Base-by-base conservation (phyloP, 2,329 filamentous ascomycete genomes). In the Coniochaeta prunicola region DNA sequence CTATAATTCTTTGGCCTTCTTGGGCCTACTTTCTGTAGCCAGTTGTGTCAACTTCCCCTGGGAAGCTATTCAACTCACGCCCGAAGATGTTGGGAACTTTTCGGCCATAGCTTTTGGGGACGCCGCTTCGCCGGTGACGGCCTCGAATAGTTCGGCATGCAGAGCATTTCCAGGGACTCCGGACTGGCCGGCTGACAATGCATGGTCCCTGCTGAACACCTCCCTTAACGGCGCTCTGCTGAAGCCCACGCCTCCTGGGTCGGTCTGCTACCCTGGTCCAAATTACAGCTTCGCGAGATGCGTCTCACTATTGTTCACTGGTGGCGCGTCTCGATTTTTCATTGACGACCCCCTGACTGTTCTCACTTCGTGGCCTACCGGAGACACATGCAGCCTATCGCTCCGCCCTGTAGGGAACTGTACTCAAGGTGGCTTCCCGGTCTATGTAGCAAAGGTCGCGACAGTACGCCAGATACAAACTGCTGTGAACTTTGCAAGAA, bases 371-470 rank as follows among this genome's bases (percentile, higher is more conserved):
- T 72, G 70, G 69, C 65, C 69, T 2, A 64, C 74, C 59, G 71
- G 71, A 0, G 65, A 63, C 48, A 72, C 70, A 9, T 73, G 71
- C 53, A 55, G 62, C 33, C 64, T 66, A 10, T 59, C 63, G 1
- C 54, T 65, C 13, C 57, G 64, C 3, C 61, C 68, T 2, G 24
- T 57, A 19, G 69, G 68, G 4, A 70, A 69, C 50, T 74, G 73
- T 58, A 73, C 68, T 1, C 64, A 64, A 4, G 72, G 73, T 10
- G 71, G 70, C 8, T 70, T 74, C 53, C 70, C 72, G 0, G 69
- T 66, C 10, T 74, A 74, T 17, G 71, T 73, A 1, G 68, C 75
- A 26, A 74, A 75, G 34, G 73, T 69, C 1, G 73, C 68, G 1
- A 70, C 62, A 4, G 69, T 69, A 33, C 66, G 66, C 57, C 70